Conservation (phyloP, 106 monocot genomes). For the Allium fistulosum region DNA sequence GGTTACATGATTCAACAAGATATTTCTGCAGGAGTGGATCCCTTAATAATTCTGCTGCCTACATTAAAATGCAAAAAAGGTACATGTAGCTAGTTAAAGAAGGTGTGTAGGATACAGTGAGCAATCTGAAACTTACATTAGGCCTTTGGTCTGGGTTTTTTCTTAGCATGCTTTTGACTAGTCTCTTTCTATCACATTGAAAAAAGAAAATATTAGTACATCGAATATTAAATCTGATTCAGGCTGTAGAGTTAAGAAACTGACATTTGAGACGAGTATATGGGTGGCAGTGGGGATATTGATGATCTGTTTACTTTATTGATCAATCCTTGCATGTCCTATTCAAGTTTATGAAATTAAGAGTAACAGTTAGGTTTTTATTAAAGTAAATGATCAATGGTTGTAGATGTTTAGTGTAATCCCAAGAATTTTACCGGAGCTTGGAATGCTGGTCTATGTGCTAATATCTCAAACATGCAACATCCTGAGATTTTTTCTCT, state of each 20-base stretch:
- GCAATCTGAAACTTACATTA: conserved; percentile 40
- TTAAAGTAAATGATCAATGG: neutral
- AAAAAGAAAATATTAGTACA: neutral
- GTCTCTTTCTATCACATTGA: conserved; percentile 44
- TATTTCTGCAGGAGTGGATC: conserved; percentile 51
- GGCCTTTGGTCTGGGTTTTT: conserved; percentile 96
- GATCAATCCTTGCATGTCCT: conserved; percentile 79
- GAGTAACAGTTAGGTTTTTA: neutral
- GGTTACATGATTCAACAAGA: conserved; percentile 57
- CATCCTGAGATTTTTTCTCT: conserved; percentile 42
- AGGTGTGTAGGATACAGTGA: neutral
- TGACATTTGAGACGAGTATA: conserved; percentile 70
- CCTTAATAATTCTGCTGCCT: conserved; percentile 78
- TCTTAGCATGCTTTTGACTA: conserved; percentile 87
- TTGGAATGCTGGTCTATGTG: conserved; percentile 65
- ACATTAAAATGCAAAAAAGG: neutral
- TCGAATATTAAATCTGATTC: neutral
- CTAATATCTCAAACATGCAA: conserved; percentile 83
- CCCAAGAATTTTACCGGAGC: conserved; percentile 31
- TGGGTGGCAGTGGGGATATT: conserved; percentile 69
- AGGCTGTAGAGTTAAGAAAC: conserved; percentile 1
- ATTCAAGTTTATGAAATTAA: conserved; percentile 7
- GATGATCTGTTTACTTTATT: conserved; percentile 86
- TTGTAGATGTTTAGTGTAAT: neutral
- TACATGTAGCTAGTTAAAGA: neutral